Evolutionary conservation across 2,329 filamentous ascomycete genomes (phyloP), one percentile per base, ranked within the genome.

Genomic region (Sporothrix humicola): DNA sequence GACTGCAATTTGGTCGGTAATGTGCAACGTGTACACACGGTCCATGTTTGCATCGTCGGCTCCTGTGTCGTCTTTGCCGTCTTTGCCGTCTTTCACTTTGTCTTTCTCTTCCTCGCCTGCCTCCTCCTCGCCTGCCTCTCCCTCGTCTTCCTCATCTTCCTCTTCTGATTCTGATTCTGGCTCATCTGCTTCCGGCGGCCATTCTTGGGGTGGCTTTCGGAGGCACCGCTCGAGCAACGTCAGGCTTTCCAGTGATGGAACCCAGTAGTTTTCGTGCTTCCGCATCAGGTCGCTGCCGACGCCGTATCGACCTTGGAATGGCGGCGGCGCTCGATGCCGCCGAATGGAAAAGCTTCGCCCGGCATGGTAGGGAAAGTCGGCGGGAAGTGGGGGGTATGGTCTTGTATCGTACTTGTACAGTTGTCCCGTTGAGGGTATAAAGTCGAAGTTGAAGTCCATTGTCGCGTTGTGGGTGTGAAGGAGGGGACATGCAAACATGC

Each of bases 271-370:
- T 26, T 13, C n/a, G n/a, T n/a, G 13, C 26, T 44, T 15, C 12
- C 58, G 58, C 15, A 61, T 13, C 26, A 37, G 31, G 31, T 31
- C 58, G 1, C 12, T 10, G 58, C 26, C 6, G 31, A 42, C 2
- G 3, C 15, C 9, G 58, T 61, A 61, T 31, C 17, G 37, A 13
- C 0, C 1, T 10, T 15, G 26, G 12, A 61, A 61, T 42, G 58
- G 58, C 31, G 58, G 58, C 13, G 58, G 58, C 31, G 58, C 58
- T 9, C 15, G 58, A 7, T 61, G 58, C 58, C 31, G 58, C 15
- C 58, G 31, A n/a, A 61, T 61, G 31, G 26, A 42, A 61, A 61
- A 61, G 58, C 12, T 42, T n/a, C n/a, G 58, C 13, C 58, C 58
- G 58, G 42, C 26, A 42, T 61, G 58, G 26, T 61, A 61, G 15